Percentiles rank a stretch among this genome's conserved stretches.
These are phyloP conservation scores for Nannizziopsis barbatae DNA, from an alignment of 2,329 filamentous ascomycete genomes.

Conservation along the genomic window DNA sequence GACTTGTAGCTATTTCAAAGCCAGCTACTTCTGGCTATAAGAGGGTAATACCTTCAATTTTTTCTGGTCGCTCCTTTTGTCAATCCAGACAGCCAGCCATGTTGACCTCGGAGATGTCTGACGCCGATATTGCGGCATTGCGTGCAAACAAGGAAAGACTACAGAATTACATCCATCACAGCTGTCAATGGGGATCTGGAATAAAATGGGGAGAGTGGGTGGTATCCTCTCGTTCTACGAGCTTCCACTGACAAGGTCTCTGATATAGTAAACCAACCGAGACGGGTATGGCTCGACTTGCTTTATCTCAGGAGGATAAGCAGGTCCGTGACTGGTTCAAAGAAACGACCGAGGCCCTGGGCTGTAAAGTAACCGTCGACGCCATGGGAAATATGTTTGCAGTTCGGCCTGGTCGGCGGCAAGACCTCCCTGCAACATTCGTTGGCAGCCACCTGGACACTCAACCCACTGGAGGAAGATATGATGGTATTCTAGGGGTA, in stretches of 20 bases:
- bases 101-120: constrained; percentile 37
- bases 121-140: constrained; percentile 42
- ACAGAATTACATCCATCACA: constrained; percentile 53
- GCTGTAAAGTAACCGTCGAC: constrained; percentile 58
- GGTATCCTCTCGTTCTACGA: constrained; percentile 8
- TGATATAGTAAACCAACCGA: constrained; percentile 40
- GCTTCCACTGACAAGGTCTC: neutral
- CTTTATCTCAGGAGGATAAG: constrained; percentile 61
- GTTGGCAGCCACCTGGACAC: constrained; percentile 36
- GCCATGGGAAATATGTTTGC: constrained; percentile 75
- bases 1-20: no score
- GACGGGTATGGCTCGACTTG: constrained; percentile 65
- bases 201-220: constrained; percentile 57
- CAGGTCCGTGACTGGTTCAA: constrained; percentile 66
- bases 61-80: neutral
- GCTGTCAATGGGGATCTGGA: constrained; percentile 56
- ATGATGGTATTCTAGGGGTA: constrained; percentile 60
- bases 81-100: constrained; percentile 17
- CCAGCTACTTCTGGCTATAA: no score
- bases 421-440: constrained; percentile 47
- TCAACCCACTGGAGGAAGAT: constrained; percentile 36
- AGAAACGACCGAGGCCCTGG: constrained; percentile 49
- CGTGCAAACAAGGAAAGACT: constrained; percentile 50
- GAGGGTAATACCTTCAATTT: neutral
- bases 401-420: constrained; percentile 50